phyloP scores from a whole-genome alignment of 305 asterid species.

The Solanum chacoense region DNA sequence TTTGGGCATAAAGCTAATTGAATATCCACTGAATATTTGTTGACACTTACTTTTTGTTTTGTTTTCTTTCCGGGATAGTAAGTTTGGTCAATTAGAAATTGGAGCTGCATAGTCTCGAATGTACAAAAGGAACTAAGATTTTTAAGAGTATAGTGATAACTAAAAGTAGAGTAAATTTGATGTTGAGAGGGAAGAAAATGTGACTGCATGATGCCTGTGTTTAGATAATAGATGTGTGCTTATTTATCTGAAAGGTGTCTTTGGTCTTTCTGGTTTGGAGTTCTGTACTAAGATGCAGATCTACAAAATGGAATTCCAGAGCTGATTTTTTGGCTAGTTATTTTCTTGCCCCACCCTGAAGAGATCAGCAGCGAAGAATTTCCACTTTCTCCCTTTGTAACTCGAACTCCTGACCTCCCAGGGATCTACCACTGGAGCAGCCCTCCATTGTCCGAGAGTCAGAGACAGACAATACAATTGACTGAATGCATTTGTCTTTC shows the following conservation, averaged over 20 bases:
- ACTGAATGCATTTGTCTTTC: neutral
- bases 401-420: neutral
- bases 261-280: neutral
- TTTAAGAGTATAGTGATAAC: neutral
- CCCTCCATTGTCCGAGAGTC: neutral
- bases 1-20: neutral
- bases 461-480: neutral
- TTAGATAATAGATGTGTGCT: neutral
- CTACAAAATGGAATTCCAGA: neutral
- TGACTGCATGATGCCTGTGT: neutral
- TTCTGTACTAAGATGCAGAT: neutral
- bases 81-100: neutral
- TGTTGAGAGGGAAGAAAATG: neutral
- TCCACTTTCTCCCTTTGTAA: neutral
- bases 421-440: neutral
- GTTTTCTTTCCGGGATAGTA: neutral
- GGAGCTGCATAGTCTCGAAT: neutral
- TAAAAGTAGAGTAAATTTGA: neutral
- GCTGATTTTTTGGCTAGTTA: neutral
- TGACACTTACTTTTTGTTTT: neutral
- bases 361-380: neutral
- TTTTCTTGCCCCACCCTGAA: neutral
- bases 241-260: neutral
- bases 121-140: neutral
- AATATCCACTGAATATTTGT: neutral